Conservation (phyloP, 2,329 filamentous ascomycete species). For the Penicillium sp. region DNA sequence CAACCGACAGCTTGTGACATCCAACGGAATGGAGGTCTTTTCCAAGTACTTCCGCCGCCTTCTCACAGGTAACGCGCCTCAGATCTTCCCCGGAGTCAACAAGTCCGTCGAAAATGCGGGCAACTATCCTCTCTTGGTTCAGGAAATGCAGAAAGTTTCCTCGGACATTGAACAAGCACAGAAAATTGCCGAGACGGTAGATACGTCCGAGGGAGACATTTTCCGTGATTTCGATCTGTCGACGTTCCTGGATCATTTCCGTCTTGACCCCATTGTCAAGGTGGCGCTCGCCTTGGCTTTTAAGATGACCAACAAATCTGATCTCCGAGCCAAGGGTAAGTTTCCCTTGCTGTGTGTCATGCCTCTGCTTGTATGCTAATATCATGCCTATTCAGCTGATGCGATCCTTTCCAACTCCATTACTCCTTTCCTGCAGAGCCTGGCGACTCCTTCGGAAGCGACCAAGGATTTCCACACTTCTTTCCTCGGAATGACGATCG, state of each 20-base stretch:
- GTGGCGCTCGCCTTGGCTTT: slow-evolving; percentile 83
- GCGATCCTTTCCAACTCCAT: slow-evolving; percentile 81
- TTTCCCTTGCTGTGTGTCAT: slow-evolving; percentile 2
- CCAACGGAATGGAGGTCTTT: slow-evolving; percentile 98
- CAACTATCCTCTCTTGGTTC: slow-evolving; percentile 75
- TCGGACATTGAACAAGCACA: slow-evolving; percentile 74
- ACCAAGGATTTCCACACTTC: slow-evolving; percentile 62
- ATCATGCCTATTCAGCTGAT: slow-evolving; percentile 58
- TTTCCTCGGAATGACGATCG: slow-evolving; percentile 74
- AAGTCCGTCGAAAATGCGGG: slow-evolving; percentile 69
- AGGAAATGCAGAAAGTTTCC: slow-evolving; percentile 80
- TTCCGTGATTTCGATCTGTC: slow-evolving; percentile 96
- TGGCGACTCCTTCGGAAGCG: slow-evolving; percentile 60
- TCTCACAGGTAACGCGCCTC: slow-evolving; percentile 80
- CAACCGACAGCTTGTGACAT: slow-evolving; percentile 71
- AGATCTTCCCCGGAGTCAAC: slow-evolving; percentile 79
- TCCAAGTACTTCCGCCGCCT: slow-evolving; percentile 92
- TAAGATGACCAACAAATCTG: slow-evolving; percentile 71
- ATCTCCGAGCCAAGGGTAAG: slow-evolving; percentile 84
- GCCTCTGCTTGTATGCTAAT: background rate
- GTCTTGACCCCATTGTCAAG: slow-evolving; percentile 81
- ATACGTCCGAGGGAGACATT: slow-evolving; percentile 82
- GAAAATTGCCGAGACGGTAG: slow-evolving; percentile 90
- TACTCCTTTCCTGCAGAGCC: slow-evolving; percentile 67
- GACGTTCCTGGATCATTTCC: slow-evolving; percentile 93